Percentiles rank a stretch among this genome's conserved stretches.
These are phyloP conservation scores for Xylaria sp. DNA, from an alignment of 2,329 filamentous ascomycete species.

Conservation along the genomic window DNA sequence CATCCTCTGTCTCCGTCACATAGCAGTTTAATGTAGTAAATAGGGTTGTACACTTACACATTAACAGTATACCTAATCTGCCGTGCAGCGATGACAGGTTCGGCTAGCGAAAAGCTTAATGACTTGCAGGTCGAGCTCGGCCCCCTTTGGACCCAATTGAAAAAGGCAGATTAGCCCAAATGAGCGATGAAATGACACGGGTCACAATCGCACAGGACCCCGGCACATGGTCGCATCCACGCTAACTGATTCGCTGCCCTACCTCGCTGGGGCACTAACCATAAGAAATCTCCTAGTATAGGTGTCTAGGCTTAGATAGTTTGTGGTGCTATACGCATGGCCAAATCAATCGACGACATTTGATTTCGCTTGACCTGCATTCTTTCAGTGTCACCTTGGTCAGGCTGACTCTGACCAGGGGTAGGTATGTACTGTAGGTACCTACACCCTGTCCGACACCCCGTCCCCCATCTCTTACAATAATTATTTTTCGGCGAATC, in stretches of 20 bases:
- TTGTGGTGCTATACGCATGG: conserved; percentile 19
- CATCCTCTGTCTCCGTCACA: neutral
- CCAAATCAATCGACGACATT: conserved; percentile 27
- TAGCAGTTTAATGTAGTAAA: neutral
- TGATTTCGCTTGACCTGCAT: conserved; percentile 24
- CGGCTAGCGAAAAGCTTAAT: conserved; percentile 31
- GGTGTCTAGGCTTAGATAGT: neutral
- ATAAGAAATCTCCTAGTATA: neutral
- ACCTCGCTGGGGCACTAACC: neutral
- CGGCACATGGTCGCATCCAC: conserved; percentile 32
- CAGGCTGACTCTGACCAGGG: conserved; percentile 31
- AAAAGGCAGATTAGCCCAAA: conserved; percentile 7
- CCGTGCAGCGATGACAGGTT: conserved; percentile 13
- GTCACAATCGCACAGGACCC: conserved; percentile 31
- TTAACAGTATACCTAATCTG: neutral
- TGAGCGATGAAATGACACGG: conserved; percentile 34
- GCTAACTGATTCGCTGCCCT: conserved; percentile 32
- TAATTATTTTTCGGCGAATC: conserved; percentile 22
- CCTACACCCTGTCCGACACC: neutral
- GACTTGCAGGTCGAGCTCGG: conserved; percentile 30
- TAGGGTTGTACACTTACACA: neutral
- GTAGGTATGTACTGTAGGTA: neutral
- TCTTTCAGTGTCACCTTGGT: conserved; percentile 13
- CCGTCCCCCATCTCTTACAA: neutral
- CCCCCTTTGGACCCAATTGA: neutral